Base-by-base conservation (phyloP, 2,329 filamentous ascomycete species). In the Monilinia aucupariae region DNA sequence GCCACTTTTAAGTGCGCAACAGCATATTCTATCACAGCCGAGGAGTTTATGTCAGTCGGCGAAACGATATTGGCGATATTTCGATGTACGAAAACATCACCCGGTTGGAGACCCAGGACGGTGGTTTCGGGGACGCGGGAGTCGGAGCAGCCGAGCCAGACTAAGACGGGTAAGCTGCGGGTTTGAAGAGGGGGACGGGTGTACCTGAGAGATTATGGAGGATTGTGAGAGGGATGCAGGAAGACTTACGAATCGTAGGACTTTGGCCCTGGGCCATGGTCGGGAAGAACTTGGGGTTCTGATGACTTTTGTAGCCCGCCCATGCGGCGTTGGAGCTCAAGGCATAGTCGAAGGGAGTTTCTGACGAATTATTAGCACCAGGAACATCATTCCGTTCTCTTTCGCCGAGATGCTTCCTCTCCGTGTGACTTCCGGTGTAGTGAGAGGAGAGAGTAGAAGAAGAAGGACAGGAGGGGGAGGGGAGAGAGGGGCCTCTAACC, bases 121-220 rank as follows among this genome's bases (percentile, higher is more conserved):
- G 87, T 91, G 6, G 90, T 93, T 76, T 94, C 91, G 1, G 91
- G 91, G 69, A 90, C 87, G 67, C 91, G 89, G 47, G 87, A 91
- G 79, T 96, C 91, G 71, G 90, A 89, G 78, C 91, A 96, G 64
- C 91, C 91, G 68, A 96, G 83, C 91, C 91, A 96, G 64, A 96
- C 81, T 84, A 27, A 63, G 65, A 41, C 50, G 59, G 37, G 15
- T 65, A 34, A 64, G 55, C 39, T 27, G 30, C 25, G 48, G 13
- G 20, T 45, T 49, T 54, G 9, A 13, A 15, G 52, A 41, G 30
- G 49, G 37, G 41, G 39, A 43, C 1, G 20, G 12, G 15, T 20
- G 41, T 20, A 8, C 6, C 30, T 8, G 27, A 45, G 27, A 47
- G 48, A 15, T 4, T 15, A 12, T 34, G 15, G 13, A 50, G 32